These are phyloP conservation scores for Arctostaphylos glauca DNA, from an alignment of 148 eudicot genomes.

Conservation along the genomic window DNA sequence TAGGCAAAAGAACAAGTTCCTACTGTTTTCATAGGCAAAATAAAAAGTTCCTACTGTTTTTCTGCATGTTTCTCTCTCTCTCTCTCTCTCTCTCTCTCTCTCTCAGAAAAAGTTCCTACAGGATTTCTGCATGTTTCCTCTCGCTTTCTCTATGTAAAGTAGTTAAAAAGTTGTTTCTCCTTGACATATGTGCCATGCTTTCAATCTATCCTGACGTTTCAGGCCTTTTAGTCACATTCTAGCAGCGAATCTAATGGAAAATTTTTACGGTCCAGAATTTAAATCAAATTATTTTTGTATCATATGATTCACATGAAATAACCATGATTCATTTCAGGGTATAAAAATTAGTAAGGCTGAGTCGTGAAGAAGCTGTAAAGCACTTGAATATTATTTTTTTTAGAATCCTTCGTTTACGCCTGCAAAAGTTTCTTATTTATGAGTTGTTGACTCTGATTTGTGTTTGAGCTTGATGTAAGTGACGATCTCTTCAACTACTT, in stretches of 20 bases:
- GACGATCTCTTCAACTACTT: too few species aligned
- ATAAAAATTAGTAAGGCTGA: too few species aligned
- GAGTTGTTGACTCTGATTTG: too few species aligned
- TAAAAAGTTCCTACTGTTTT: background rate
- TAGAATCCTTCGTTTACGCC: too few species aligned
- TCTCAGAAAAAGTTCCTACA: background rate
- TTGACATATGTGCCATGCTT: background rate
- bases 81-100: background rate
- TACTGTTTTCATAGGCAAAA: background rate
- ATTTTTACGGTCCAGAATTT: too few species aligned
- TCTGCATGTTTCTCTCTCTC: constrained; percentile 1
- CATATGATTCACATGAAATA: too few species aligned
- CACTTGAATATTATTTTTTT: too few species aligned
- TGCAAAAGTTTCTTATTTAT: too few species aligned
- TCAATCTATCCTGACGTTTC: background rate
- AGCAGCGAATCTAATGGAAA: background rate
- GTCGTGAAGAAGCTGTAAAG: too few species aligned
- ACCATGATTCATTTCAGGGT: too few species aligned
- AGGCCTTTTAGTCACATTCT: background rate
- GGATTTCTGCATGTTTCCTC: background rate
- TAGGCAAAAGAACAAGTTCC: background rate
- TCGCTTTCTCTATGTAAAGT: background rate
- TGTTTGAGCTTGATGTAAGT: too few species aligned
- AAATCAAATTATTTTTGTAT: too few species aligned
- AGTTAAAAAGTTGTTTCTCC: background rate